A percentile compares a stretch with the other conserved stretches of the same genome.
Conservation (phyloP, 345 rosid species). For the rapeseed (Brassica napus) region Da-Ae NC_063434.1:7028001-7028500, state of each 20-base stretch:
- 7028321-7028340: too few species aligned
- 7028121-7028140: background rate
- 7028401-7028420: background rate
- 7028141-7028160: constrained; percentile 7
- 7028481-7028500: constrained; percentile 22
- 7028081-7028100: background rate
- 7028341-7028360: too few species aligned
- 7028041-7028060: background rate
- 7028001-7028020: background rate
- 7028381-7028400: background rate
- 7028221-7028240: constrained; percentile 27
- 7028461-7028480: constrained; percentile 37
- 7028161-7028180: background rate
- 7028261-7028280: background rate
- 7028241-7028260: too few species aligned
- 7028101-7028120: background rate
- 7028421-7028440: background rate
- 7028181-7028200: constrained; percentile 3
- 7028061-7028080: background rate
- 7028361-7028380: background rate
- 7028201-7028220: background rate
- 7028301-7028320: too few species aligned
- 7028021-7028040: background rate
- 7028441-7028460: constrained; percentile 22
- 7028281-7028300: too few species aligned